Base-by-base conservation (phyloP, 371 early-diverging fungal species). In the Encephalitozoon intestinalis region DNA sequence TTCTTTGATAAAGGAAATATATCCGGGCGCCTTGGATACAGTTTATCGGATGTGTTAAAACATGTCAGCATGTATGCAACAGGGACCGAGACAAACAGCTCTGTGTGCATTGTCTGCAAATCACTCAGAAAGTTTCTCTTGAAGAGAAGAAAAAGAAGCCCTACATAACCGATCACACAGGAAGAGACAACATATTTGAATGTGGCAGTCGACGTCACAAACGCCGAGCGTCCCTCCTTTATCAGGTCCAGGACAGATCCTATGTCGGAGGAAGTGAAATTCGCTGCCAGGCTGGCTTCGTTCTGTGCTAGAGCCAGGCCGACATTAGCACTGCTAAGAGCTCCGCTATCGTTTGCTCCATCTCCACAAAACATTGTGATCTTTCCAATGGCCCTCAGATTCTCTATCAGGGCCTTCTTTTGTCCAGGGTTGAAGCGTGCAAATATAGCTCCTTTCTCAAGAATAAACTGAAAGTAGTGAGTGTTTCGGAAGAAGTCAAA, bases 311-410 rank as follows among this genome's bases (percentile, higher is more conserved):
- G 83, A 15, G 95, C 92, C 15, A 99, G 84, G 0, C 99, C 98
- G 31, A 96, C 93, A 84, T 96, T 95, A 7, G 97, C 96, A 28
- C 91, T 92, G 68, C 92, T 91, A 12, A 99, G 87, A 1, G 99
- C 99, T 23, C 94, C 95, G 86, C 94, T 94, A 84, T 99, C 99
- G 79, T 99, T 99, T 37, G 97, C 96, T 6, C 99, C 99, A 86
- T 99, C 99, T n/a, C 99, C 99, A 84, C 81, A 81, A 64, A 81
- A 86, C 41, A 75, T 70, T 8, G 73, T 77, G 5, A 63, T 41
- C 18, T 76, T 70, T 41, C 50, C 54, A 26, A 39, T 76, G 8
- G 74, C 72, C 21, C 54, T 64, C 5, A 78, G 54, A 72, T 80
- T 70, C 67, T 82, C 78, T 9, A 83, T 80, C 0, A 83, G 77